Evolutionary conservation across 352 stramenopile species (phyloP), one percentile per base, ranked within the genome.

Genomic region (Globisporangium perplexum): DNA sequence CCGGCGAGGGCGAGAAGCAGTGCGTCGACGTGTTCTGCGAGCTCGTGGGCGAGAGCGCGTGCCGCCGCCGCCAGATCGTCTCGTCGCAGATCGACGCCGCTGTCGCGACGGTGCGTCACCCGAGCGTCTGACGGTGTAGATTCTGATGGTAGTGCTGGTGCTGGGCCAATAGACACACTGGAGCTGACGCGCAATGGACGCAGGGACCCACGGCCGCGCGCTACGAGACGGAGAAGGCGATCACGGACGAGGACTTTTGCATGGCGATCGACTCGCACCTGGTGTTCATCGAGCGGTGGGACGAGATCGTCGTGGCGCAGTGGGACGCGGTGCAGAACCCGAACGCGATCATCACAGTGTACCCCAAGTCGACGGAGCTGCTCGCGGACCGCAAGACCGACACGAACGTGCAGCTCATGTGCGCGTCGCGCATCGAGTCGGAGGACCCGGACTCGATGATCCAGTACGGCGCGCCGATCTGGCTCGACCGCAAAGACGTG

Each of bases 231-330:
- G 82, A 89, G 57, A 83, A 88, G 47, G 77, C 71, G 31, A 88
- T 92, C 55, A 72, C 65, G 17, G 71, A 90, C 57, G 82, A 92
- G 53, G 74, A 90, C 58, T 92, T 92, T 35, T 90, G 78, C 62
- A 71, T 92, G 57, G 67, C 77, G 18, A 88, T 92, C 59, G 82
- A 92, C 58, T 92, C 82, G 53, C 82, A 92, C 62, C 58, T 92
- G 30, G 49, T 92, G 24, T 92, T 92, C 56, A 71, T 90, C 46
- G 64, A 70, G 6, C 56, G 77, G n/a, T 92, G 82, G 82, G 82
- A 92, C 48, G 82, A 87, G 53, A 82, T 79, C 46, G 69, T 90
- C 39, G 76, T 88, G 1, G 53, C 56, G 8, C 78, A 92, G 47
- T 92, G 82, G 82, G 82, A 92, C 45, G 65, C 67, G 10, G 50